Evolutionary conservation across 345 rosid genomes (phyloP), one percentile per base, ranked within the genome.

Genomic region (Hirschfeldia incana): DNA sequence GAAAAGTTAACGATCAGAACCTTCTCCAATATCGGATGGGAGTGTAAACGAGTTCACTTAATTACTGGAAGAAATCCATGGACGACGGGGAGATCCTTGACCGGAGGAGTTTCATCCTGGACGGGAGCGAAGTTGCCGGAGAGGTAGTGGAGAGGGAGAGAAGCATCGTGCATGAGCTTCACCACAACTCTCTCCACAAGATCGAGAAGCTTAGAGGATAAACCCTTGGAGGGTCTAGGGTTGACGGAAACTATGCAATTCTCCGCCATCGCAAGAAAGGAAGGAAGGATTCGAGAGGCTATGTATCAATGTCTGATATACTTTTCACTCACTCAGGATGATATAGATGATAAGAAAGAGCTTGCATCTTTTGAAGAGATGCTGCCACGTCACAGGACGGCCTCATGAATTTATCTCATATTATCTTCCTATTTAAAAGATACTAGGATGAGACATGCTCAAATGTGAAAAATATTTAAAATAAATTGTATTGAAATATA

Each of bases 71-170:
- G 92, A 82, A 82, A 65, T 75, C 98, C 98, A 70, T 78, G 68
- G 82, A 94, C 89, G 80, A 94, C 89, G 9, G 86, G 82, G 65
- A 94, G 97, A 80, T 87, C 83, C 17, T 76, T 69, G 49, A 85
- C 87, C 11, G 98, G 98, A 74, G 95, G 87, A 70, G 95, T 84
- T 76, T 94, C 98, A 37, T 83, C 84, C 16, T 57, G 69, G 69
- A 86, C 72, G 4, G 97, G 97, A 77, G 91, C 97, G 70, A 92
- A 94, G 74, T 91, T 94, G 15, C 97, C 97, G 62, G 91, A 82
- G 77, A 94, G 95, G 76, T 90, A 94, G 75, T 94, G 95, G 21
- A 60, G 97, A 77, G 95, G 92, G 60, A 32, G 83, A 26, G 97
- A 88, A 29, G 91, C 80, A 84, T 94, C 91, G 78, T 85, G 80